Conservation (phyloP, 371 early-diverging fungal species). For the Actinomucor elegans region DNA sequence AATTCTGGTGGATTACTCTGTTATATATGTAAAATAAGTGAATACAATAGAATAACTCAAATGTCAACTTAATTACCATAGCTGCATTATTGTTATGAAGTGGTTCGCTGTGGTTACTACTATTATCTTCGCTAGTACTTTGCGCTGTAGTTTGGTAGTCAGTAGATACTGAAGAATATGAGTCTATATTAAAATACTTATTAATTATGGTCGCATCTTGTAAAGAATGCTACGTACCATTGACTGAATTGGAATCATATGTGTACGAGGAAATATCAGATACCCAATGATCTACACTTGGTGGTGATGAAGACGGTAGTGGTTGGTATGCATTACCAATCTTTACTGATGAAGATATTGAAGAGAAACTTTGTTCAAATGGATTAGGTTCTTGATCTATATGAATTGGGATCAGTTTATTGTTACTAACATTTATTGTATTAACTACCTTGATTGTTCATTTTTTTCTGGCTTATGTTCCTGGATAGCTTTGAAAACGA, state of each 20-base stretch:
- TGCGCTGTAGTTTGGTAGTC: neutral
- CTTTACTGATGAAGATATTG: conserved; percentile 6
- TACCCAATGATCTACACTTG: conserved; percentile 6
- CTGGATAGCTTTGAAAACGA: no score
- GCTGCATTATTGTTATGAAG: no score
- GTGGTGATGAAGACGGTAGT: neutral
- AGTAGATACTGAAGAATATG: conserved; percentile 10
- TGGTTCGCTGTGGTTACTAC: no score
- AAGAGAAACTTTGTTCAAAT: conserved; percentile 81
- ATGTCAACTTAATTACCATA: no score
- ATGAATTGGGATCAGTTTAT: neutral
- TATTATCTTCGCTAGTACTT: conserved; percentile 14
- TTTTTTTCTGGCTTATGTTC: no score
- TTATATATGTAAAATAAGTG: no score
- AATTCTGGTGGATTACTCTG: neutral
- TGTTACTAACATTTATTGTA: no score
- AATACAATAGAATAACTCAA: no score
- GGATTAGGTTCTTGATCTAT: conserved; percentile 83
- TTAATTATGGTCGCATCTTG: neutral
- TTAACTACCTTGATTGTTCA: no score
- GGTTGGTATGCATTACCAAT: no score
- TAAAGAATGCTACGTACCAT: conserved; percentile 3
- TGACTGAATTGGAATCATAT: conserved; percentile 3
- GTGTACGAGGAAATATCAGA: conserved; percentile 8
- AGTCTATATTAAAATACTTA: conserved; percentile 5